Conservation (phyloP, 148 eudicot species). For the Linanthus parryae region DNA sequence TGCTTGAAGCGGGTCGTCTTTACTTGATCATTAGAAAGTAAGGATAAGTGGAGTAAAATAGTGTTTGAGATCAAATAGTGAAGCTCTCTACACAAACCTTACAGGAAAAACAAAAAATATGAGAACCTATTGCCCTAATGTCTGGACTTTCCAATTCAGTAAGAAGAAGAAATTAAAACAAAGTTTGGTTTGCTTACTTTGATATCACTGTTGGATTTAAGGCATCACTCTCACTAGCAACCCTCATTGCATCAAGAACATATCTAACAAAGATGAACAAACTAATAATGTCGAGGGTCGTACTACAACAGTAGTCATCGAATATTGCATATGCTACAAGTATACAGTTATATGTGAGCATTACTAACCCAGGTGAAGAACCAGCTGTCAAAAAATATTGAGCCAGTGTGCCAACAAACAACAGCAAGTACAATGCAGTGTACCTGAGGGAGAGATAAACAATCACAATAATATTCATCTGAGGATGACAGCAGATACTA, state of each 20-base stretch:
- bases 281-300: constrained; percentile 2
- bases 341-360: not conserved
- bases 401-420: constrained; percentile 65
- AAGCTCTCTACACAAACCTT: not conserved
- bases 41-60: constrained; percentile 10
- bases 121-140: not conserved
- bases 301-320: not conserved
- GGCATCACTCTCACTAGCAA: constrained; percentile 43
- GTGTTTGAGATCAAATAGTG: not conserved
- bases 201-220: constrained; percentile 32
- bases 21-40: constrained; percentile 66
- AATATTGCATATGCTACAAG: constrained; percentile 2
- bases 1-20: constrained; percentile 94
- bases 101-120: too few species aligned
- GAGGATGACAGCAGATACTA: too few species aligned
- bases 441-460: constrained; percentile 46
- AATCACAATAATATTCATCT: too few species aligned
- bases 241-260: constrained; percentile 88
- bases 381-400: constrained; percentile 78
- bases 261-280: constrained; percentile 30
- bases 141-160: not conserved
- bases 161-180: not conserved
- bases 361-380: constrained; percentile 83
- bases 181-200: constrained; percentile 50
- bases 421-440: constrained; percentile 46